Evolutionary conservation across 768 basidiomycete species (phyloP).

Genomic region (Kwoniella heveanensis): DNA sequence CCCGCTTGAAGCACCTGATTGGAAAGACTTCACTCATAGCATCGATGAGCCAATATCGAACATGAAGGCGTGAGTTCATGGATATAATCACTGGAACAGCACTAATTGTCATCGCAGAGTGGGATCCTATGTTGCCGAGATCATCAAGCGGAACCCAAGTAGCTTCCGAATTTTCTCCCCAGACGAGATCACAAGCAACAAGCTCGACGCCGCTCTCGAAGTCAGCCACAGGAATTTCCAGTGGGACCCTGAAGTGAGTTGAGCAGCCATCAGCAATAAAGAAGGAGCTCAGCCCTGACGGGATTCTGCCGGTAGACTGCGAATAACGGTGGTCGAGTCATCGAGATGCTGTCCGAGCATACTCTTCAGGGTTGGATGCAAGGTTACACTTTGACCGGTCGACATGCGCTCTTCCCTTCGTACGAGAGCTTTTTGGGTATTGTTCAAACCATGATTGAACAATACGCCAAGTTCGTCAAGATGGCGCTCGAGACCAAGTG

Average conservation of each 20-base stretch:
- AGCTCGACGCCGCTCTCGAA: constrained; percentile 78
- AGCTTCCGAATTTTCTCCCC: constrained; percentile 88
- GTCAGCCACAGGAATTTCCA: constrained; percentile 70
- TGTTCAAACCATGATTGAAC: constrained; percentile 73
- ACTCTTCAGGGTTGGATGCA: constrained; percentile 67
- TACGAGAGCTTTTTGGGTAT: constrained; percentile 90
- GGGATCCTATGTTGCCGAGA: constrained; percentile 56
- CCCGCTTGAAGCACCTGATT: constrained; percentile 68
- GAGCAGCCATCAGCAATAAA: neutral
- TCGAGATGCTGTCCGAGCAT: constrained; percentile 70
- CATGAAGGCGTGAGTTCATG: constrained; percentile 64
- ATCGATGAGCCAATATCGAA: constrained; percentile 69
- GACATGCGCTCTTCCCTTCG: constrained; percentile 74
- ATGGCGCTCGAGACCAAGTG: constrained; percentile 70
- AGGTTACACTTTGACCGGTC: constrained; percentile 86
- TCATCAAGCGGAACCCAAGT: constrained; percentile 68
- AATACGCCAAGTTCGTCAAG: constrained; percentile 82
- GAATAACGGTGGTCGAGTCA: constrained; percentile 72
- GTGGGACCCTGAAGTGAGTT: constrained; percentile 66
- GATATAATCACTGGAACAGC: neutral
- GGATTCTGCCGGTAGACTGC: constrained; percentile 59
- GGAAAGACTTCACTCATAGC: constrained; percentile 63
- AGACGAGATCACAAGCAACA: constrained; percentile 84
- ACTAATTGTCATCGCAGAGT: constrained; percentile 46
- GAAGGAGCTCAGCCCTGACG: neutral